phyloP scores from a whole-genome alignment of 2,329 filamentous ascomycete genomes.

The Fusarium humuli region DNA sequence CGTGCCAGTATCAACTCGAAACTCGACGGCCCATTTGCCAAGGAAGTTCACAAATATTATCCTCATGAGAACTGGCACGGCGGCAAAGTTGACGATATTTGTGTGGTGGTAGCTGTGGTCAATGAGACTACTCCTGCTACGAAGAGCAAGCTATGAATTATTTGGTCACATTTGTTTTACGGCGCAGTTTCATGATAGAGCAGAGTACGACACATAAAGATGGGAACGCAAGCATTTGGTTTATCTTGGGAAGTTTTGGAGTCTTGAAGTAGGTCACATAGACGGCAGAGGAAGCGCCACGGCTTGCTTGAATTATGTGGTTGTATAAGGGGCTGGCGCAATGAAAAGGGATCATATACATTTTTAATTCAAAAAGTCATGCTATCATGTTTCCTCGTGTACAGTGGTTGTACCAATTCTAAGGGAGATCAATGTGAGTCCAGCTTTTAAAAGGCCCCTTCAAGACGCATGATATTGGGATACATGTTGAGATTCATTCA shows the following conservation, averaged over 20 bases:
- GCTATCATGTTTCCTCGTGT: not conserved
- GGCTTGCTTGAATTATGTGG: constrained; percentile 31
- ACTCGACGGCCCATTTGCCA: constrained; percentile 92
- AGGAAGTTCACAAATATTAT: constrained; percentile 89
- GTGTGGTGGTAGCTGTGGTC: constrained; percentile 82
- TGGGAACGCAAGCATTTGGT: constrained; percentile 44
- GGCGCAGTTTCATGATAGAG: constrained; percentile 43
- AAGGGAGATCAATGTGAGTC: not conserved
- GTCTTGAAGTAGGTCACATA: constrained; percentile 41
- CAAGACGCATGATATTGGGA: not conserved
- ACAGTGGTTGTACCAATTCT: not conserved
- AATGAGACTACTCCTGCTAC: constrained; percentile 65
- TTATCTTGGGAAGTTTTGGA: constrained; percentile 44
- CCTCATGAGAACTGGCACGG: constrained; percentile 89
- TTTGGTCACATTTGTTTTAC: constrained; percentile 22
- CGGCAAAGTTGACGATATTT: constrained; percentile 96
- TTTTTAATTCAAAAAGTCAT: constrained; percentile 35
- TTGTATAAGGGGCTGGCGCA: constrained; percentile 39
- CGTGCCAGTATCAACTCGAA: constrained; percentile 83
- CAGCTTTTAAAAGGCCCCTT: not conserved
- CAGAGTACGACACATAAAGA: constrained; percentile 42
- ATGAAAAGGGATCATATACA: constrained; percentile 31
- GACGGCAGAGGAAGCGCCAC: constrained; percentile 22
- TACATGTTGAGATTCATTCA: not conserved
- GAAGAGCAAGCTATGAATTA: constrained; percentile 52